phyloP scores from a whole-genome alignment of 495 filamentous ascomycete species.

The Aspergillus incahuasiensis region DNA sequence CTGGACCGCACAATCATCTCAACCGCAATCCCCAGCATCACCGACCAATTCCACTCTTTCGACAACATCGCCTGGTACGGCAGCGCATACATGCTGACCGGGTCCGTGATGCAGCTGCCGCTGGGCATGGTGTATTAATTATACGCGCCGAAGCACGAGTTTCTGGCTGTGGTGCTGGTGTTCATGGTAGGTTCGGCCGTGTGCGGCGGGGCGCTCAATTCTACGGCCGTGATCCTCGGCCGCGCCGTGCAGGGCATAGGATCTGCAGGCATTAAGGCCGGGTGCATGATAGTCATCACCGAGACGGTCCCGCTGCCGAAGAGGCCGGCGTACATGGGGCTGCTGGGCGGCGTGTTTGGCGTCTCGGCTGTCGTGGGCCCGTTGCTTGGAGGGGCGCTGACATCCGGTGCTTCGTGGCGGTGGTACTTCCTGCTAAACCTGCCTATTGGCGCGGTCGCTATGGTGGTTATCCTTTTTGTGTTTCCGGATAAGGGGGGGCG shows the following conservation, averaged over 20 bases:
- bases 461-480: not conserved
- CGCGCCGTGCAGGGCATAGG: not conserved
- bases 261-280: not conserved
- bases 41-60: slow-evolving; percentile 31
- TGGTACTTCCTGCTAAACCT: not conserved
- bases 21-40: slow-evolving; percentile 40
- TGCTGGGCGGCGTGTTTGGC: not conserved
- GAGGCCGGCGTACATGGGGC: not conserved
- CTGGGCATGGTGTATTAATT: slow-evolving; percentile 38
- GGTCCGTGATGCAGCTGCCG: slow-evolving; percentile 28
- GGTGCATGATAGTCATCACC: not conserved
- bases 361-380: not conserved
- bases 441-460: not conserved
- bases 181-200: not conserved
- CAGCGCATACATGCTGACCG: slow-evolving; percentile 33
- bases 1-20: too few relatives aligned
- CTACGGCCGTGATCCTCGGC: not conserved
- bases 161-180: too few relatives aligned
- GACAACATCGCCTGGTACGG: slow-evolving; percentile 45
- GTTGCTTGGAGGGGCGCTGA: not conserved
- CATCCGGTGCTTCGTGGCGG: not conserved
- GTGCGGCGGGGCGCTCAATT: not conserved
- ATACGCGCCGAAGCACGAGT: too few relatives aligned
- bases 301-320: not conserved
- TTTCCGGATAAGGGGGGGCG: too few relatives aligned